These are phyloP conservation scores for Tetrahymena malaccensis DNA, from an alignment of 73 alveolate species.

Conservation along the genomic window DNA sequence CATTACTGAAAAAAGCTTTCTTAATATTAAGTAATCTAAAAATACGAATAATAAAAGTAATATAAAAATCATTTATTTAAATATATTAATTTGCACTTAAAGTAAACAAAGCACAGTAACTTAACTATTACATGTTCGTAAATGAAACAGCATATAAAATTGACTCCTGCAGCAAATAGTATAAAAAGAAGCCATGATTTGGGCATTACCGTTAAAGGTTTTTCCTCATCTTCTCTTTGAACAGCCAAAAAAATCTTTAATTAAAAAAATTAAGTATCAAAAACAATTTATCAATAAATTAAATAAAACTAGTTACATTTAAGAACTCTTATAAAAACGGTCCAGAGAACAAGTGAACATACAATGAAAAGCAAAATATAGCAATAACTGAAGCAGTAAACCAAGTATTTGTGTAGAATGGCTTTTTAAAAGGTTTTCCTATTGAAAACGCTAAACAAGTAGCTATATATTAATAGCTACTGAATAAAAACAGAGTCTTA, in stretches of 20 bases:
- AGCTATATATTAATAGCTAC: constrained; percentile 62
- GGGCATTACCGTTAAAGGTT: not conserved
- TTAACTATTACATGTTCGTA: not conserved
- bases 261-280: not conserved
- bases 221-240: not conserved
- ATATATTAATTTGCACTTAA: not conserved
- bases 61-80: not conserved
- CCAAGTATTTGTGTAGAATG: constrained; percentile 67
- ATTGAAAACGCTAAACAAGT: constrained; percentile 69
- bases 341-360: not conserved
- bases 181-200: not conserved
- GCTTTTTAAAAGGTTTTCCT: constrained; percentile 85
- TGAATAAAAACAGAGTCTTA: constrained; percentile 53
- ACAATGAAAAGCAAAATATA: not conserved
- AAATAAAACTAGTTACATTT: not conserved
- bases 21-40: not conserved
- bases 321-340: not conserved
- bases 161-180: not conserved
- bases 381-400: constrained; percentile 22
- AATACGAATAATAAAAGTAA: too few species aligned
- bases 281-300: not conserved
- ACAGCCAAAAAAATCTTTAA: not conserved
- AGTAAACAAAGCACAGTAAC: not conserved
- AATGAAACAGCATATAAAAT: not conserved
- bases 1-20: not conserved